Percentiles rank a stretch among this genome's conserved stretches.
These are phyloP conservation scores for Phanerodontia chrysosporium DNA, from an alignment of 768 basidiomycete species.

Conservation along the genomic window DNA sequence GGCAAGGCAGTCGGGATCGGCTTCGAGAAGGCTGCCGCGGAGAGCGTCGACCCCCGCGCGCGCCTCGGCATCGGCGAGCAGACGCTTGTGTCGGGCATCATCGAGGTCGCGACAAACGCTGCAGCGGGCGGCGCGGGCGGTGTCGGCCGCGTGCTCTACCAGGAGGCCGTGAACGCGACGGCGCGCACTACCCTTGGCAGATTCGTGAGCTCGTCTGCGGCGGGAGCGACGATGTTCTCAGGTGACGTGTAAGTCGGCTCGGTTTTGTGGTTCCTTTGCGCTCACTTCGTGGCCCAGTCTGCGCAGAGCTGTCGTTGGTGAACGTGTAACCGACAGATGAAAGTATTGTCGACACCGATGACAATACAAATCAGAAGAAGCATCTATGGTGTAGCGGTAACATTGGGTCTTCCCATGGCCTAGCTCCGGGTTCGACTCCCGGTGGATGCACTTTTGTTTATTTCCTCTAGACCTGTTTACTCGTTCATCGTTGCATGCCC, in stretches of 20 bases:
- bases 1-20: background rate
- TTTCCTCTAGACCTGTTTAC: background rate
- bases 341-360: background rate
- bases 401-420: slow-evolving; percentile 84
- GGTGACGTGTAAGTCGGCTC: background rate
- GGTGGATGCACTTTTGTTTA: slow-evolving; percentile 37
- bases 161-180: background rate
- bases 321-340: background rate
- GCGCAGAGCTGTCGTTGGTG: background rate
- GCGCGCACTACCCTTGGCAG: background rate
- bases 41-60: background rate
- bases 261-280: background rate
- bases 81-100: background rate
- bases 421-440: slow-evolving; percentile 61
- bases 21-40: slow-evolving; percentile 1
- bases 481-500: no score
- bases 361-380: slow-evolving; percentile 7
- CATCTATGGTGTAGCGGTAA: slow-evolving; percentile 73
- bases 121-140: slow-evolving; percentile 1
- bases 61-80: background rate
- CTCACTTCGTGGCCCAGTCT: background rate
- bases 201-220: background rate
- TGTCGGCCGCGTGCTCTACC: background rate
- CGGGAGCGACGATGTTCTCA: background rate
- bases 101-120: slow-evolving; percentile 1